A percentile compares a stretch with the other conserved stretches of the same genome.
phyloP scores from a whole-genome alignment of 1,284 basidiomycete species.

The Microbotryum lychnidis-dioicae region DNA sequence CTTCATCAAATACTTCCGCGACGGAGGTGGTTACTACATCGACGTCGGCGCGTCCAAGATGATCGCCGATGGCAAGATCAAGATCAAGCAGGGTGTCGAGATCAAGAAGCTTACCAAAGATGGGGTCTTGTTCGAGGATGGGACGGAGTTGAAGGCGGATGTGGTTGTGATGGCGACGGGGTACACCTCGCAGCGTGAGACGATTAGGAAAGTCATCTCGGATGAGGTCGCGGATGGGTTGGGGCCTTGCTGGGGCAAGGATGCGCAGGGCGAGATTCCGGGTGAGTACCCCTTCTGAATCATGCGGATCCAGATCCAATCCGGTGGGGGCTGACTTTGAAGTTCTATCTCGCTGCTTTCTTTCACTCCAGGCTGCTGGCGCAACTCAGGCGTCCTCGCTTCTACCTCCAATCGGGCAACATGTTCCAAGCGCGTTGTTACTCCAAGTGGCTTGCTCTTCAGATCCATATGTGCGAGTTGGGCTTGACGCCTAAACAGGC shows the following conservation, averaged over 20 bases:
- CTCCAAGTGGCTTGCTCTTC: slow-evolving; percentile 25
- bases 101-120: slow-evolving; percentile 33
- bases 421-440: slow-evolving; percentile 31
- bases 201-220: slow-evolving; percentile 47
- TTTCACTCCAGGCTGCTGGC: slow-evolving; percentile 42
- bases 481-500: slow-evolving; percentile 22
- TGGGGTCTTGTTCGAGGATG: slow-evolving; percentile 40
- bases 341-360: neutral
- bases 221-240: slow-evolving; percentile 48
- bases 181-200: slow-evolving; percentile 36
- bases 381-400: slow-evolving; percentile 49
- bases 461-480: slow-evolving; percentile 34
- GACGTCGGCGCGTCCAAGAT: slow-evolving; percentile 35
- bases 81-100: slow-evolving; percentile 39
- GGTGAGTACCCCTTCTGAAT: slow-evolving; percentile 1
- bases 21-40: slow-evolving; percentile 37
- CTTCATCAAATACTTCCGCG: slow-evolving; percentile 34
- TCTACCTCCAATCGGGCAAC: slow-evolving; percentile 51
- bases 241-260: slow-evolving; percentile 52
- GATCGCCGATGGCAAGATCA: slow-evolving; percentile 40
- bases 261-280: slow-evolving; percentile 53
- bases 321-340: too few relatives aligned
- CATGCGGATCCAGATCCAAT: too few relatives aligned
- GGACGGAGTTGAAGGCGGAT: slow-evolving; percentile 38
- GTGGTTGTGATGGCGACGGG: slow-evolving; percentile 34